Evolutionary conservation across 257 asterid genomes (phyloP).

Genomic region (Apocynum venetum): DNA sequence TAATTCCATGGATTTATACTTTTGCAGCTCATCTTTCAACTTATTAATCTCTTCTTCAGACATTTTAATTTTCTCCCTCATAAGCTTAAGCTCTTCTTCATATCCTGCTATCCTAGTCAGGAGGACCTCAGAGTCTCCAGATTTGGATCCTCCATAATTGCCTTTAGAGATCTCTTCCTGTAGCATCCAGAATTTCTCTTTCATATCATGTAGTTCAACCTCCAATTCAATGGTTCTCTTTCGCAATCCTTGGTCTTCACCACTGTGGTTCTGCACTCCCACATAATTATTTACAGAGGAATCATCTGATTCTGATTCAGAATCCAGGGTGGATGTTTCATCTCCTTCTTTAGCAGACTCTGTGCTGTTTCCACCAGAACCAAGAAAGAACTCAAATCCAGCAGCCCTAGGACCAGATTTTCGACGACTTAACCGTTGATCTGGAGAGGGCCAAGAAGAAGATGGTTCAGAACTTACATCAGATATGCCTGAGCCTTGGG

Average conservation of each 20-base stretch:
- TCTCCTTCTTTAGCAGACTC: constrained; percentile 72
- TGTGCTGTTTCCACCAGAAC: constrained; percentile 45
- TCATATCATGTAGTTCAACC: constrained; percentile 54
- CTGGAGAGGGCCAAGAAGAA: constrained; percentile 45
- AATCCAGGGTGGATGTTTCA: constrained; percentile 63
- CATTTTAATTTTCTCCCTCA: constrained; percentile 43
- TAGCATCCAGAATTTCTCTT: constrained; percentile 48
- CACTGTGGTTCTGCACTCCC: constrained; percentile 30
- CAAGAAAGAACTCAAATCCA: constrained; percentile 75
- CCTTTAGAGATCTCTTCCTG: constrained; percentile 30
- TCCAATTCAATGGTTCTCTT: constrained; percentile 56
- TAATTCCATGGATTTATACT: constrained; percentile 35
- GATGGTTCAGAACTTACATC: constrained; percentile 72
- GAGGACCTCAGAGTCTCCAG: constrained; percentile 32
- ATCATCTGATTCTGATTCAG: constrained; percentile 83
- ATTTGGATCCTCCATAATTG: constrained; percentile 18
- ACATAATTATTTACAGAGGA: constrained; percentile 69
- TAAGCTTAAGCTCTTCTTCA: constrained; percentile 58
- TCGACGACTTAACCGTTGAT: constrained; percentile 34
- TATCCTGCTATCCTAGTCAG: constrained; percentile 37
- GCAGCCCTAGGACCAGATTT: constrained; percentile 80
- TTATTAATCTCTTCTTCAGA: constrained; percentile 57
- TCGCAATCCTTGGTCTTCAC: constrained; percentile 47
- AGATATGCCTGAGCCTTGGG: constrained; percentile 82
- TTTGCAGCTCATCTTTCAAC: constrained; percentile 56